Evolutionary conservation across 371 early-diverging fungal species (phyloP), one percentile per base, ranked within the genome.

Genomic region (Mycotypha africana): DNA sequence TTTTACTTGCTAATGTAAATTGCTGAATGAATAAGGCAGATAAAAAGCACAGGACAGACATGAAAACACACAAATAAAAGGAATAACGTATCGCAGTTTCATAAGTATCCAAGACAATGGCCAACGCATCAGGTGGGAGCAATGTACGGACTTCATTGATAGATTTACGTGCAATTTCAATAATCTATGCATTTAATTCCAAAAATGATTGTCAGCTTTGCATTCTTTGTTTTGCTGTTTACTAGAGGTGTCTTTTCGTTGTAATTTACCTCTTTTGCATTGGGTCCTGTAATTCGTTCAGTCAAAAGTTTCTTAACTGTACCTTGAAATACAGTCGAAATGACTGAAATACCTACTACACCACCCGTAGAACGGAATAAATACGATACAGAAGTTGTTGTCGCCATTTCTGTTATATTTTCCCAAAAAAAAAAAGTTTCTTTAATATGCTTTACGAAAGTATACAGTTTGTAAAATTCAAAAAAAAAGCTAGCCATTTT

Each of bases 361-460:
- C 58, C 43, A 45, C 76, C 76, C 16, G 60, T 60, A 6, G 70
- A 59, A 17, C 72, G 70, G 60, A 70, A 69, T 6, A 76, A 51
- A 42, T 71, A 70, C 3, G 68, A 60, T 47, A 76, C 61, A 17
- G 73, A 69, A 12, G 70, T 58, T n/a, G 61, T 56, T 2, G 63
- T 64, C 2, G 78, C 78, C 65, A 74, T 68, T 37, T 77, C 75
- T 70, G 6, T 2, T n/a, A n/a, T n/a, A n/a, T n/a, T n/a, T n/a
- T n/a, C n/a, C n/a, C n/a, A n/a, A n/a, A n/a, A n/a, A n/a, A n/a
- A n/a, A n/a, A n/a, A n/a, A n/a, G n/a, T n/a, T n/a, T n/a, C n/a
- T n/a, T n/a, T n/a, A n/a, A 17, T 28, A 42, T 15, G 22, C 12
- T 30, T 30, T 12, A 30, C 12, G 30, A 8, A 8, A 30, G 30